Base-by-base conservation (phyloP, 441 rosid genomes). In the Isatis lusitanica region DNA sequence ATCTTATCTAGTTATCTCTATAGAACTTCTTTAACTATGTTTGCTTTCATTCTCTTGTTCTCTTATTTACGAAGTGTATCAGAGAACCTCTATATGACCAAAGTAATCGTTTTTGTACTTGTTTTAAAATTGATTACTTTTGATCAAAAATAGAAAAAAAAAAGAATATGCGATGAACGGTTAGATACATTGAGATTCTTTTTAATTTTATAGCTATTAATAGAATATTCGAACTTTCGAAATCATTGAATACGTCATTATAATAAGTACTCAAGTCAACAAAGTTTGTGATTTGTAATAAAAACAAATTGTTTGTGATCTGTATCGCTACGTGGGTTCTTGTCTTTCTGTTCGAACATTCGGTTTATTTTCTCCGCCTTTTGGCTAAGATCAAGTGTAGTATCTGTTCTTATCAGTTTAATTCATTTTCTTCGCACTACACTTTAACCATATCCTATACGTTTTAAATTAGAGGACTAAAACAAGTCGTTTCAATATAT, bases 181-280 rank as follows among this genome's bases (percentile, higher is more conserved):
- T 8, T 36, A 36, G n/a, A 48, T 30, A 74, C 38, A 48, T 50
- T 13, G 1, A 18, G 39, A 12, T 13, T 58, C 0, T 31, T 43
- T 6, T 18, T 35, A 6, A 42, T n/a, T 33, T 33, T 39, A n/a
- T 56, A n/a, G 5, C 26, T 53, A 69, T n/a, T 31, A 57, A 42
- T 58, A 73, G 76, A 71, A 50, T 71, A 65, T 65, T 76, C 11
- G 64, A 38, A 42, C 36, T 42, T 11, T 36, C 5, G 63, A 58
- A 58, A 50, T 71, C 75, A 65, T 17, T 65, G 67, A 50, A 15
- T 50, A 64, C 50, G 68, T 71, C 72, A 70, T 51, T 40, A 31
- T 11, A 47, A 42, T 39, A 65, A 40, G 59, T 39, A 47, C 13
- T 11, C 75, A 70, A 70, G 79, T 76, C 75, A 76, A 56, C 62